Base-by-base conservation (phyloP, 768 basidiomycete species). In the Mycena kentingensis region DNA sequence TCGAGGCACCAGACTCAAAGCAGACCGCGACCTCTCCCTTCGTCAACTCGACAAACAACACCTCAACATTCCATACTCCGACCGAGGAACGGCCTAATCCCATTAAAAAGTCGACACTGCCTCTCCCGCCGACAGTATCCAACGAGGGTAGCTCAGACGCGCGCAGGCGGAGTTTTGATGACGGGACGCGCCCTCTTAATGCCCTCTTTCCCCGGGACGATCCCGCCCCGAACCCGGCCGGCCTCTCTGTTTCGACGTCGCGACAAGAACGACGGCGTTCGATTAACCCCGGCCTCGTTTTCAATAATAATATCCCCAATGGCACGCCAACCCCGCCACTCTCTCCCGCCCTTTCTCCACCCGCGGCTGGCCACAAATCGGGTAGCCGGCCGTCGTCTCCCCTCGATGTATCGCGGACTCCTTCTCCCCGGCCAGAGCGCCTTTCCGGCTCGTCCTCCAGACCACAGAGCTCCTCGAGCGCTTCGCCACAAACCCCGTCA, bases 241-340 rank as follows among this genome's bases (percentile, higher is more conserved):
- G 68, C 19, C 68, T 75, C 29, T 62, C 66, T 41, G 72, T 70
- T 12, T 55, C 64, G 29, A 73, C 75, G 4, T 71, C 76, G 5
- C 66, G 70, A 19, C 68, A 68, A 31, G 74, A 77, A 31, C 78
- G 74, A 60, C 74, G 77, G 34, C 73, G 76, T 39, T 79, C 79
- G 29, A 79, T 80, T 44, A 79, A 79, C 57, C 78, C 78, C 6
- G 76, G 70, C 37, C 62, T 77, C 21, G 56, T 65, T 4, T 60
- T 78, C 49, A 63, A 70, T 27, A 64, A 71, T 53, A 67, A 73
- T 52, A 70, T 63, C 38, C 42, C 63, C 10, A 51, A 50, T 42
- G 57, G 61, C 35, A 46, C 57, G 22, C 56, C 60, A 38, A 43
- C 62, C 24, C 49, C 62, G 39, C 55, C 60, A 21, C 51, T 63